phyloP scores from a whole-genome alignment of 2,329 filamentous ascomycete species.

The Fusarium aywerte region DNA sequence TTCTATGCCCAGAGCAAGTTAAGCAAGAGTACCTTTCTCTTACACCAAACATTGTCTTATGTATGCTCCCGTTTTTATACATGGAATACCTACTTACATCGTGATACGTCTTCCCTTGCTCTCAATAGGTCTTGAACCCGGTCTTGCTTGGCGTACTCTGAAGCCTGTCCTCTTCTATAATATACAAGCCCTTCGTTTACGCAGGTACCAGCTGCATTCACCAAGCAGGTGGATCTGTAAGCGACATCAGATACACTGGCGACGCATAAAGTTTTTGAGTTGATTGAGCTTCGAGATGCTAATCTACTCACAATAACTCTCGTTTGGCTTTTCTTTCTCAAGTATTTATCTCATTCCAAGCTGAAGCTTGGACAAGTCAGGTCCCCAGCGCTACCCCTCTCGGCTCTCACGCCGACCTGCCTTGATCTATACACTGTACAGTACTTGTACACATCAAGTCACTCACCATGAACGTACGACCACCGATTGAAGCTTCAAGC shows the following conservation, averaged over 20 bases:
- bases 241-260: constrained; percentile 20
- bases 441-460: constrained; percentile 14
- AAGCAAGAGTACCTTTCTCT: constrained; percentile 24
- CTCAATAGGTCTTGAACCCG: neutral
- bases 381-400: constrained; percentile 31
- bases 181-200: constrained; percentile 20
- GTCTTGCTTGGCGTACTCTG: neutral
- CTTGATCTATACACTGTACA: constrained; percentile 7
- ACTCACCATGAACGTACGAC: constrained; percentile 83
- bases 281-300: constrained; percentile 30
- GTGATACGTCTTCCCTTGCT: neutral
- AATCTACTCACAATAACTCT: constrained; percentile 16
- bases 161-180: constrained; percentile 1
- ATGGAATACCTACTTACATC: neutral
- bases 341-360: neutral
- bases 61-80: constrained; percentile 1
- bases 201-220: constrained; percentile 16
- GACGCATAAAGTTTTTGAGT: constrained; percentile 6
- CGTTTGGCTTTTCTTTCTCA: neutral
- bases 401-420: constrained; percentile 7
- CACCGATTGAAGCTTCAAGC: constrained; percentile 80
- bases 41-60: constrained; percentile 21
- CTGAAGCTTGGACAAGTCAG: constrained; percentile 2
- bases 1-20: constrained; percentile 31
- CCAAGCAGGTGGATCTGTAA: constrained; percentile 35